These are phyloP conservation scores for Colletotrichum karsti DNA, from an alignment of 2,329 filamentous ascomycete genomes.

Conservation along the genomic window DNA sequence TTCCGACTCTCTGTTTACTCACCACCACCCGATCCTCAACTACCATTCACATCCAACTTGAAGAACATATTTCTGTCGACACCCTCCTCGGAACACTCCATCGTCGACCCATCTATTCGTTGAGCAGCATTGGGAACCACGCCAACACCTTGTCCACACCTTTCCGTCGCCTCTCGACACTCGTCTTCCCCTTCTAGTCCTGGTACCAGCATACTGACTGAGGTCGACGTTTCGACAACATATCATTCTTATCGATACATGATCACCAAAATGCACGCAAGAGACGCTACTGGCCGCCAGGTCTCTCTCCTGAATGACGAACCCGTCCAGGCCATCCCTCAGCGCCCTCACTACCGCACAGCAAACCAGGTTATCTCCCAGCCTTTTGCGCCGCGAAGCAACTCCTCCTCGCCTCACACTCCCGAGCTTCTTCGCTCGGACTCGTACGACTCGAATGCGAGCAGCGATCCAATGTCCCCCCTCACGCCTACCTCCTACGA, in stretches of 20 bases:
- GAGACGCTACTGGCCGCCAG: slow-evolving; percentile 64
- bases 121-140: neutral
- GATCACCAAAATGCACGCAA: slow-evolving; percentile 56
- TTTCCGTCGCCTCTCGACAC: no score
- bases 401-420: slow-evolving; percentile 58
- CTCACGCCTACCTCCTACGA: slow-evolving; percentile 61
- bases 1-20: neutral
- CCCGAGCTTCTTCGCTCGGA: slow-evolving; percentile 68
- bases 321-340: slow-evolving; percentile 25
- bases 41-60: neutral
- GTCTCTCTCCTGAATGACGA: slow-evolving; percentile 70
- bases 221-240: no score
- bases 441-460: slow-evolving; percentile 69
- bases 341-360: slow-evolving; percentile 41
- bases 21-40: neutral
- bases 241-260: neutral
- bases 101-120: neutral
- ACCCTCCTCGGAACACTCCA: neutral
- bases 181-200: neutral
- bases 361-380: slow-evolving; percentile 42
- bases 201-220: neutral
- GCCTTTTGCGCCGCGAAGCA: slow-evolving; percentile 45
- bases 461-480: slow-evolving; percentile 61
- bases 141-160: neutral
- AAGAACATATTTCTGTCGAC: neutral